These are phyloP conservation scores for Ambrosia trifida DNA, from an alignment of 129 eudicot genomes.

Conservation along the genomic window DNA sequence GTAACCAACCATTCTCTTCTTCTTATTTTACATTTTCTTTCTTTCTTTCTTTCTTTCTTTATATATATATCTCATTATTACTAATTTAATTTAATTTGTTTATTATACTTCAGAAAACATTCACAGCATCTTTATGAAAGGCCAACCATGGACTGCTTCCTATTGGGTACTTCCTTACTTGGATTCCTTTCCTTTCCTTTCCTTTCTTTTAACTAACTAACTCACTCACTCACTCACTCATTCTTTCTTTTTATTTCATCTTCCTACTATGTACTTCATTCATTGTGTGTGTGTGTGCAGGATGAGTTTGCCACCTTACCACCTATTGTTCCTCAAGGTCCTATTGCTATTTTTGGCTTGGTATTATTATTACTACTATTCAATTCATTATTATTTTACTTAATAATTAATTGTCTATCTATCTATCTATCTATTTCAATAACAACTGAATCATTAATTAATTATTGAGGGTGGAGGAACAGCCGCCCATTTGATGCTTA, in stretches of 20 bases:
- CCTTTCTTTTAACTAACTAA: too few relatives aligned
- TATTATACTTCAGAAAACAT: constrained; percentile 75
- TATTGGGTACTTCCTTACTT: constrained; percentile 61
- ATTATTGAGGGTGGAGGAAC: constrained; percentile 99
- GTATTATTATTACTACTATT: constrained; percentile 43
- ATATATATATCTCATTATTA: neutral
- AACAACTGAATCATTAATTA: too few relatives aligned
- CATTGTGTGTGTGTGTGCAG: constrained; percentile 29
- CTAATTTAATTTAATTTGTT: too few relatives aligned
- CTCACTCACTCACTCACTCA: too few relatives aligned
- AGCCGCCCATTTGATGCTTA: constrained; percentile 81
- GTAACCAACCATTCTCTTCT: neutral
- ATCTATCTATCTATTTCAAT: too few relatives aligned
- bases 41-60: too few relatives aligned
- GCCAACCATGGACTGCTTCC: constrained; percentile 74
- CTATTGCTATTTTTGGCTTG: constrained; percentile 89
- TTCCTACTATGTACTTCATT: too few relatives aligned
- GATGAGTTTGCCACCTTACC: constrained; percentile 85
- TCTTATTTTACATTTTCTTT: too few relatives aligned
- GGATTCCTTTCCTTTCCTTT: neutral
- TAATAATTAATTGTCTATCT: too few relatives aligned
- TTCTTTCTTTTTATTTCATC: too few relatives aligned
- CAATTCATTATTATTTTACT: too few relatives aligned
- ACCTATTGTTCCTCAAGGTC: constrained; percentile 75
- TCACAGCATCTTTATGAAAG: constrained; percentile 71